Evolutionary conservation across 352 stramenopile species (phyloP), one percentile per base, ranked within the genome.

Genomic region (Phytophthora fragariae): DNA sequence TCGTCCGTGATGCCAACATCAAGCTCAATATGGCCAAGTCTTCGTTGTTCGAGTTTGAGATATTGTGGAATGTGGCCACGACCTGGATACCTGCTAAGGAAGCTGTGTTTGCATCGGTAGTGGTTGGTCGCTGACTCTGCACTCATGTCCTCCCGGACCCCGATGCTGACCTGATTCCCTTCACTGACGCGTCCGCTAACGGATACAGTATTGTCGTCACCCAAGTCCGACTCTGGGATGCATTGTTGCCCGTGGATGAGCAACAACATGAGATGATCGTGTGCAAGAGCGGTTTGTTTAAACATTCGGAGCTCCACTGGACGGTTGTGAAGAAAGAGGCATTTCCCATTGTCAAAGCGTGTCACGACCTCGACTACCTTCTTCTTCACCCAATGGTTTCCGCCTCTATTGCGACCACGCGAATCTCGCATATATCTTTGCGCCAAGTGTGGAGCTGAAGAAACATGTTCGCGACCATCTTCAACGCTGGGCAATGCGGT

Each of bases 401-500:
- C 4, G 49, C 12, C 14, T 67, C 2, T 67, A 44, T 8, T 60
- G 60, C 21, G 60, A 67, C 5, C 49, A 67, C 10, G 33, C 47
- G 0, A 67, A 59, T 15, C 19, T 53, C 14, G 9, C 21, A 2
- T 59, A 67, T 15, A 41, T 67, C n/a, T 59, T 67, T 21, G 19
- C 60, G 1, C 57, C 49, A 2, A 11, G 39, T 1, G 49, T 14
- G 5, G 31, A 19, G 0, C 21, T 67, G 11, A 67, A 59, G 33
- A 59, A 53, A 5, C 49, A 60, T 9, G 60, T 58, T 9, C n/a
- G 60, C 24, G 57, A 63, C 4, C 33, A 47, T 5, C 39, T 82
- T 0, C 57, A 64, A 6, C 66, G 63, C 5, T 82, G 75, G 70
- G 56, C 67, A 0, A 68, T 70, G 39, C 41, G 47, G 0, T 35